phyloP scores from a whole-genome alignment of 2,329 filamentous ascomycete genomes.

The Monilinia aucupariae region DNA sequence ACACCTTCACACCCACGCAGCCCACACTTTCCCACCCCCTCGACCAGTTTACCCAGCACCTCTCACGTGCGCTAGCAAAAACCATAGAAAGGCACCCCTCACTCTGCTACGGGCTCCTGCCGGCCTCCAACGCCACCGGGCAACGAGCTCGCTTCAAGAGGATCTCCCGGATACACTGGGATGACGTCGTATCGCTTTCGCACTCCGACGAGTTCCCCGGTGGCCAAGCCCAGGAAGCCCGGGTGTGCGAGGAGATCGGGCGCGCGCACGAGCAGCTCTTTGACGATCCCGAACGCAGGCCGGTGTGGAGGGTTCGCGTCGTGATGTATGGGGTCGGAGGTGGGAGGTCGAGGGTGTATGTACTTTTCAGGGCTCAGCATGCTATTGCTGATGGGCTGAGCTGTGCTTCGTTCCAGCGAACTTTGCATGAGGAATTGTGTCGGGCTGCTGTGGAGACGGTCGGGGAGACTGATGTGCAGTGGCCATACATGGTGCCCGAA shows the following conservation, averaged over 20 bases:
- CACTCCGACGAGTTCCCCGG: neutral
- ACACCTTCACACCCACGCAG: neutral
- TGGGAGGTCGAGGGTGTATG: conserved; percentile 17
- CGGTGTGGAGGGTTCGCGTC: conserved; percentile 25
- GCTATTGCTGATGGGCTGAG: conserved; percentile 25
- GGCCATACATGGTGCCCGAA: conserved; percentile 19
- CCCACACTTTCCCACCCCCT: neutral
- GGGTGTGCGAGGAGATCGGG: conserved; percentile 15
- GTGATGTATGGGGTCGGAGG: conserved; percentile 8
- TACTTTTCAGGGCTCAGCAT: conserved; percentile 23
- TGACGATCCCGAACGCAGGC: conserved; percentile 20
- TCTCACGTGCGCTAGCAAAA: neutral
- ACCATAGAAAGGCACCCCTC: neutral
- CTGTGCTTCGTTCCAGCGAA: conserved; percentile 23
- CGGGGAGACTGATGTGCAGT: neutral
- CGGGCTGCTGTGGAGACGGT: neutral
- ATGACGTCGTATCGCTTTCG: neutral
- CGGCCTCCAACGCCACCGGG: neutral
- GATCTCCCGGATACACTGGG: neutral
- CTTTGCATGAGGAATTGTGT: conserved; percentile 20
- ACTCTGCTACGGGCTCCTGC: neutral
- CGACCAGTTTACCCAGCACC: neutral
- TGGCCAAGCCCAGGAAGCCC: neutral
- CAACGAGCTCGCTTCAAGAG: neutral
- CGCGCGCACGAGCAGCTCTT: conserved; percentile 21